These are phyloP conservation scores for Limonomyces culmigenus DNA, from an alignment of 1,284 basidiomycete species.

Conservation along the genomic window DNA sequence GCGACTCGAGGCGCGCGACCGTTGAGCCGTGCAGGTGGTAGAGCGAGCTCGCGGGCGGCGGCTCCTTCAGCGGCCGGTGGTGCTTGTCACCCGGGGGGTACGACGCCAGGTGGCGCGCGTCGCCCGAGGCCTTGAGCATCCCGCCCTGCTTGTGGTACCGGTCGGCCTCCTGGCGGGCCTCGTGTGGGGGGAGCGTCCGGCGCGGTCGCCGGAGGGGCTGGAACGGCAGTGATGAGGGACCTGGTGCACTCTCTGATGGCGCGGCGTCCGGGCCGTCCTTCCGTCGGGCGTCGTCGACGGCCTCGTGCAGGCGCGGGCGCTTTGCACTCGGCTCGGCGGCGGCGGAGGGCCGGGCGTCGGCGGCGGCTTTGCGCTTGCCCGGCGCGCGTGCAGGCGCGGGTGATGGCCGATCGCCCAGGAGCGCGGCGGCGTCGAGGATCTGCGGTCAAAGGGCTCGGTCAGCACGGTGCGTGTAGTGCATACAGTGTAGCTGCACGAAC, in stretches of 20 bases:
- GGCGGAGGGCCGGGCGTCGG: constrained; percentile 7
- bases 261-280: constrained; percentile 1
- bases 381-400: constrained; percentile 54
- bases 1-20: constrained; percentile 55
- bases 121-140: constrained; percentile 58
- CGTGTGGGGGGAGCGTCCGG: constrained; percentile 26
- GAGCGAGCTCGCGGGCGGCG: constrained; percentile 40
- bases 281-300: constrained; percentile 4
- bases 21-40: constrained; percentile 56
- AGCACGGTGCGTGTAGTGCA: constrained; percentile 7
- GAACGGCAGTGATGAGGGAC: constrained; percentile 19
- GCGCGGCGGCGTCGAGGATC: constrained; percentile 39
- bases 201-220: constrained; percentile 50
- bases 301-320: constrained; percentile 12
- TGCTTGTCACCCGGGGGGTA: constrained; percentile 45
- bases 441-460: constrained; percentile 14
- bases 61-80: constrained; percentile 39
- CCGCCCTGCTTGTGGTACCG: constrained; percentile 46
- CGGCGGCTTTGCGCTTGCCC: constrained; percentile 7
- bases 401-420: constrained; percentile 40
- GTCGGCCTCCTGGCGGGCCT: constrained; percentile 26
- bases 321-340: constrained; percentile 18
- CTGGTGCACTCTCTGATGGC: constrained; percentile 12
- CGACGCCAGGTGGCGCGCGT: constrained; percentile 55
- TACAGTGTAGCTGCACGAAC: constrained; percentile 15